Base-by-base conservation (phyloP, 352 stramenopile genomes). In the Phytophthora meadii region DNA sequence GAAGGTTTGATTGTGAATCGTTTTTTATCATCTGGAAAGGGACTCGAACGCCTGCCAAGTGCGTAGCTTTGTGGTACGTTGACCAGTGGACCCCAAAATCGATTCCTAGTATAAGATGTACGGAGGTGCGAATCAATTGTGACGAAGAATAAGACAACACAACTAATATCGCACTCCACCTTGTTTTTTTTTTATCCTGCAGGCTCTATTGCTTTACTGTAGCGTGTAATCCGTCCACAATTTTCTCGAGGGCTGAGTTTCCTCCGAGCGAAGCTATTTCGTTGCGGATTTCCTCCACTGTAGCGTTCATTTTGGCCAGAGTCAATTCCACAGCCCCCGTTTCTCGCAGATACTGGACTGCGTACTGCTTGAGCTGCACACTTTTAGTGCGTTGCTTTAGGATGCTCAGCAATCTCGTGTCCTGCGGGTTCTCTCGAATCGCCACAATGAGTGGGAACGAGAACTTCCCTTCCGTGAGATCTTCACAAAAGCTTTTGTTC, bases 401-500 rank as follows among this genome's bases (percentile, higher is more conserved):
- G 61, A 99, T 99, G 53, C 90, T 98, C 32, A 98, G 68, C 27
- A 99, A 68, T 34, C 94, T 87, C 24, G 83, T 93, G 68, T 98
- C 94, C 12, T 84, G 62, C 7, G 68, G 55, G 63, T 90, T 81
- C 28, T 79, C 70, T 11, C 81, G 77, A 69, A 95, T 94, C 8
- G 74, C 90, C 52, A 91, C 69, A 56, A 96, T 97, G 41, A 97
- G 74, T 22, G 92, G 92, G 63, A 90, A 97, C 34, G 89, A 98
- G 67, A 99, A 99, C 68, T 99, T 99, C 22, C 97, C 97, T 71
- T 99, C 97, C 0, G 93, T 99, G 46, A 99, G 73, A 74, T 99
- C 97, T 78, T 99, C 97, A 68, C 96, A 99, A 73, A 96, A 99
- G 77, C 89, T 98, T 79, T 99, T 99, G 64, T 96, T 97, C 73